These are phyloP conservation scores for Oryza meyeriana DNA, from an alignment of 176 grass and related monocot genomes.

Conservation along the genomic window DNA sequence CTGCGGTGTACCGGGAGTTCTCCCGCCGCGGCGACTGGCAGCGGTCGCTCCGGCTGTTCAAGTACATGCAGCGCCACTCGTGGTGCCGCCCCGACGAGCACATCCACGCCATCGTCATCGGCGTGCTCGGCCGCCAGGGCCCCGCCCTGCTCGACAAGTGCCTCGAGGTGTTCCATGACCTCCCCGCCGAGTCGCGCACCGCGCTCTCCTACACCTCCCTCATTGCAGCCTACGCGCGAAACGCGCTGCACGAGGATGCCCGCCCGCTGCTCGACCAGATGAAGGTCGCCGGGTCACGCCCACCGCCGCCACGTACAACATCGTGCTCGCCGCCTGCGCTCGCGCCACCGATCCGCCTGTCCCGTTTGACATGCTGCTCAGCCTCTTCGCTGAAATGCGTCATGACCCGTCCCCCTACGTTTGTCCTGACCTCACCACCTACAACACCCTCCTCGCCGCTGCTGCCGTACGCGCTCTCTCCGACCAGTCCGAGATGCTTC, in stretches of 20 bases:
- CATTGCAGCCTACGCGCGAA: conserved; percentile 87
- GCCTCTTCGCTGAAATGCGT: conserved; percentile 93
- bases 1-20: conserved; percentile 78
- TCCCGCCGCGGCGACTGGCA: conserved; percentile 93
- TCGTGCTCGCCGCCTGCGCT: conserved; percentile 77
- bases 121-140: conserved; percentile 81
- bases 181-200: conserved; percentile 55
- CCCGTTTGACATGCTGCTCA: conserved; percentile 69
- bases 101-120: conserved; percentile 91
- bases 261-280: conserved; percentile 77
- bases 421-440: conserved; percentile 81
- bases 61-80: conserved; percentile 89
- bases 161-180: conserved; percentile 59
- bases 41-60: conserved; percentile 89
- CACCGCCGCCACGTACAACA: conserved; percentile 90
- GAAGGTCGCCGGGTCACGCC: conserved; percentile 66
- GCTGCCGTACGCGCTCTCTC: conserved; percentile 55
- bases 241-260: conserved; percentile 66
- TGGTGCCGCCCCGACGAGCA: conserved; percentile 99
- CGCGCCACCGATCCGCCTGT: conserved; percentile 62
- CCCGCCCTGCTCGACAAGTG: conserved; percentile 80
- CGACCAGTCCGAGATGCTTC: conserved; percentile 88
- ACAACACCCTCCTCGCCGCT: conserved; percentile 86
- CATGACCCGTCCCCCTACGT: conserved; percentile 69
- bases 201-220: conserved; percentile 93